These are phyloP conservation scores for Chalciporus piperatoides DNA, from an alignment of 1,284 basidiomycete genomes.

Conservation along the genomic window DNA sequence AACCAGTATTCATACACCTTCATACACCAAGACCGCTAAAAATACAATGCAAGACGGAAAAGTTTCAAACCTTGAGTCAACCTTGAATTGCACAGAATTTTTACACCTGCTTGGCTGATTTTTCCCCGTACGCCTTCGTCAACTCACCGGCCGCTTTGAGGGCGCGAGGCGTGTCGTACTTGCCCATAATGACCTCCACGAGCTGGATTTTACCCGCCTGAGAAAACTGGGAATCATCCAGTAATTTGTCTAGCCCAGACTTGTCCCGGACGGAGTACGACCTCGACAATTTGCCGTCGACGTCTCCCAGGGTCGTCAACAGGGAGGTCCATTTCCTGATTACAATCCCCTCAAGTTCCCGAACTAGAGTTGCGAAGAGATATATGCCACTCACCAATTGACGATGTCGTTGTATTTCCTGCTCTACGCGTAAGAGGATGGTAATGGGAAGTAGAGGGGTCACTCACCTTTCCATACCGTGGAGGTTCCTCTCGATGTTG, in stretches of 20 bases:
- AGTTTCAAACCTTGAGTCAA: not conserved
- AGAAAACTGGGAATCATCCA: slow-evolving; percentile 57
- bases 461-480: slow-evolving; percentile 50
- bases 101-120: slow-evolving; percentile 21
- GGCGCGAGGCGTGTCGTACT: slow-evolving; percentile 67
- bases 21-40: not conserved
- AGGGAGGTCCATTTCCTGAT: slow-evolving; percentile 55
- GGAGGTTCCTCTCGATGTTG: slow-evolving; percentile 81
- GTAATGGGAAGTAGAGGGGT: slow-evolving; percentile 13
- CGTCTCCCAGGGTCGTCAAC: slow-evolving; percentile 55
- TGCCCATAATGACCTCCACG: slow-evolving; percentile 76
- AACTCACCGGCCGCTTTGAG: slow-evolving; percentile 53
- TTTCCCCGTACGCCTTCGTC: slow-evolving; percentile 24
- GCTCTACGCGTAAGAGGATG: slow-evolving; percentile 27
- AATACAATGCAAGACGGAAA: not conserved
- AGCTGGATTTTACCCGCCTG: slow-evolving; percentile 66
- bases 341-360: slow-evolving; percentile 15
- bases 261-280: slow-evolving; percentile 68
- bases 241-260: slow-evolving; percentile 57
- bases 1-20: not conserved
- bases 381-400: slow-evolving; percentile 46
- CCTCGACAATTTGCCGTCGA: slow-evolving; percentile 50
- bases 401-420: slow-evolving; percentile 73
- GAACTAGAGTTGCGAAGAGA: not conserved
- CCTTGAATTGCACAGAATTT: not conserved